Conservation (phyloP, 73 alveolate species). For the Paramecium bursaria region DNA sequence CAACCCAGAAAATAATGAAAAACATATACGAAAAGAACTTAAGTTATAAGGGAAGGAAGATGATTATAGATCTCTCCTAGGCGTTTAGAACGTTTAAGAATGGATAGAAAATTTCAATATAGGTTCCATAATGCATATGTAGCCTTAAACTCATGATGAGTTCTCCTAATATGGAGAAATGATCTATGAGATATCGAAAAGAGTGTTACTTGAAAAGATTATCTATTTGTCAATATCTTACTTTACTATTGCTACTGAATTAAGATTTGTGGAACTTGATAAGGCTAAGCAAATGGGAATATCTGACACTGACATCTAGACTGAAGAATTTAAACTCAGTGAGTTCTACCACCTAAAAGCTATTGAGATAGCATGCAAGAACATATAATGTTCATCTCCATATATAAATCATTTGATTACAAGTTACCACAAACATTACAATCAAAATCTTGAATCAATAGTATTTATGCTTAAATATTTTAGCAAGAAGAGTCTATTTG, state of each 20-base stretch:
- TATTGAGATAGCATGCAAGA: slow-evolving; percentile 65
- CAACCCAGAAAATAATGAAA: slow-evolving; percentile 71
- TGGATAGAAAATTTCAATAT: slow-evolving; percentile 67
- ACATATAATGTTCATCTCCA: slow-evolving; percentile 66
- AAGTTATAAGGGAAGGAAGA: slow-evolving; percentile 58
- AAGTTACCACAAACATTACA: slow-evolving; percentile 67
- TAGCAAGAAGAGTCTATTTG: slow-evolving; percentile 34
- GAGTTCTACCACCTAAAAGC: slow-evolving; percentile 66
- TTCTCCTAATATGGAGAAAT: slow-evolving; percentile 62
- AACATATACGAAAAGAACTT: slow-evolving; percentile 65
- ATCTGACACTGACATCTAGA: slow-evolving; percentile 26
- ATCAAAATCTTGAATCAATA: slow-evolving; percentile 58
- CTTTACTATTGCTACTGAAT: slow-evolving; percentile 69
- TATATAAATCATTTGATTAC: slow-evolving; percentile 66
- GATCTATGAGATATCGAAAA: slow-evolving; percentile 64
- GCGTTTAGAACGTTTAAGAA: slow-evolving; percentile 66
- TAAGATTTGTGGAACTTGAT: slow-evolving; percentile 65
- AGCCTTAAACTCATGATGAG: slow-evolving; percentile 52
- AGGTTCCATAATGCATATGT: slow-evolving; percentile 71
- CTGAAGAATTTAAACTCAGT: slow-evolving; percentile 68
- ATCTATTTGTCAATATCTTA: slow-evolving; percentile 65
- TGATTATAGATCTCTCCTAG: slow-evolving; percentile 60
- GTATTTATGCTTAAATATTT: neutral
- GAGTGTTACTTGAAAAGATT: slow-evolving; percentile 57
- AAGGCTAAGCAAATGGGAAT: slow-evolving; percentile 56